Base-by-base conservation (phyloP, 176 grass and related monocot species). In the Luzula sylvatica region DNA sequence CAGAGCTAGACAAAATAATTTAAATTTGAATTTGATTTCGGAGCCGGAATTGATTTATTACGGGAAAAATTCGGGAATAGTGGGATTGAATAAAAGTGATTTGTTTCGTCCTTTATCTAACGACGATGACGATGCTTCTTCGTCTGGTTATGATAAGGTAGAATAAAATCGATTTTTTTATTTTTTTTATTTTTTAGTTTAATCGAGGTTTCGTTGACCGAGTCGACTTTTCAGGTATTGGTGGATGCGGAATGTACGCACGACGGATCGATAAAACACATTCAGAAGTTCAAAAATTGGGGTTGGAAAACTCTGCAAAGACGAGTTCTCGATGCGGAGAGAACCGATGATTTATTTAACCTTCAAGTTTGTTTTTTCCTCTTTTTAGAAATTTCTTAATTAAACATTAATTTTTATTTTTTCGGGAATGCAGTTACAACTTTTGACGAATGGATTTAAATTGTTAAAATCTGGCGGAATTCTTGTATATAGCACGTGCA, bases 171-270 rank as follows among this genome's bases (percentile, higher is more conserved):
- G 16, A 35, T 35, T 35, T 35, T 4, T 35, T 7, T 35, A 35
- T 7, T 35, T 35, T 35, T 2, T 35, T 35, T 4, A 14, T 15
- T 4, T 9, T 11, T 46, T 60, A 43, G 4, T 44, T 32, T 48
- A 28, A 26, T 63, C 2, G 28, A 29, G 46, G 19, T 47, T 19
- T 23, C 15, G 24, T 35, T 20, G 28, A 38, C 17, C 39, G 7
- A 3, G 19, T 35, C 9, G 16, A 50, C 53, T 38, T 55, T 44
- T 26, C 67, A 96, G 92, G 85, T 96, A 40, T 66, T 96, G 39
- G 92, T 96, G 58, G 92, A 96, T 74, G 85, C 92, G 20, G 92
- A 89, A 38, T 96, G 92, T 78, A 96, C 85, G 38, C 92, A 96
- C 77, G 92, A 96, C 79, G 92, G 92, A 59, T 89, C 85, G 8